Evolutionary conservation across 345 rosid genomes (phyloP), one percentile per base, ranked within the genome.

Genomic region (Linum tenue): DNA sequence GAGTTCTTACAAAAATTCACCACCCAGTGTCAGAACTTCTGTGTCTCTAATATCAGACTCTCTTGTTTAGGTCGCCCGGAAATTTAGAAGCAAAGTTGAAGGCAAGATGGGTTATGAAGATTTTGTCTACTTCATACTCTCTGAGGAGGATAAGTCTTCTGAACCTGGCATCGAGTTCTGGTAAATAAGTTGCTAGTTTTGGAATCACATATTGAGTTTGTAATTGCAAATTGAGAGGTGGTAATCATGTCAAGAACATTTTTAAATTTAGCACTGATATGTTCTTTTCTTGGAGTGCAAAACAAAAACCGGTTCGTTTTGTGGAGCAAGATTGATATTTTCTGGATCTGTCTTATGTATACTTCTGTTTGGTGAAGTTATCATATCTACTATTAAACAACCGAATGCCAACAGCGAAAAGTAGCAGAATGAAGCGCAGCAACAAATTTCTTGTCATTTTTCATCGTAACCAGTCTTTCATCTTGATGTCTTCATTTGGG

Each of bases 91-190:
- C 60, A 57, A 57, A 17, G 38, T 37, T 22, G 60, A 57, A 57
- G 60, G 60, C 12, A 57, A 57, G 38, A 57, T 57, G 60, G 38
- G 38, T 37, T 57, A 57, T 57, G 60, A 57, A 57, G 60, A 57
- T 57, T 57, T 57, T 57, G 60, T 57, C 5, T 57, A 57, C 60
- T 57, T 57, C 60, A 57, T 57, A 37, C 60, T 57, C 38, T 57
- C 60, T 5, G 60, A 57, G 60, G 60, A 57, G 60, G 60, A 57
- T 10, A 57, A 57, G 22, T 57, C 60, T 17, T 57, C 60, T 57
- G 60, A 17, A 7, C 60, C 60, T 37, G 60, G 60, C 38, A 31
- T 57, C 8, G 60, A 57, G 7, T 57, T 17, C 38, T 57, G 60
- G 60, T 57, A 57, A 48, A 0, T 48, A 5, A 48, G 53, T 48